A percentile compares a stretch with the other conserved stretches of the same genome.
phyloP scores from a whole-genome alignment of 768 basidiomycete genomes.

The Pleurotus sapidus region DNA sequence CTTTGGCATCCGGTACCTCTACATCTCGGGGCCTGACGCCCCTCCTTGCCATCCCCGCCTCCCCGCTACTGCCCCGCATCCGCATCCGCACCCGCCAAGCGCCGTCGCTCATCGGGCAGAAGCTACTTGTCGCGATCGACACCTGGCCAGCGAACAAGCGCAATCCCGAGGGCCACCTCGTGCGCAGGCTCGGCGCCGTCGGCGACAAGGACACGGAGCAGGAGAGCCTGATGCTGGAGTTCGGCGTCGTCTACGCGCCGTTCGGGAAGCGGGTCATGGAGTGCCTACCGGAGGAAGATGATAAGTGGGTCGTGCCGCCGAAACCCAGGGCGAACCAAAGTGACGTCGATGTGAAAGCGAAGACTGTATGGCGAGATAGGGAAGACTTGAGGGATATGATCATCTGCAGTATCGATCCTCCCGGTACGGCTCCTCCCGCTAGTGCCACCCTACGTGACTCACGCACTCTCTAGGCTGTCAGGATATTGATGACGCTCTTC shows the following conservation, averaged over 20 bases:
- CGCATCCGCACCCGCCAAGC: conserved; percentile 95
- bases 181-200: conserved; percentile 84
- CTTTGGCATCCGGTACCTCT: conserved; percentile 80
- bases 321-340: conserved; percentile 33
- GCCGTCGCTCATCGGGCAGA: conserved; percentile 82
- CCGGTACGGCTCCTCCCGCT: conserved; percentile 44
- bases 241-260: conserved; percentile 92
- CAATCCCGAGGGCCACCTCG: conserved; percentile 97
- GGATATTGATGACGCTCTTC: conserved; percentile 97
- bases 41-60: conserved; percentile 92
- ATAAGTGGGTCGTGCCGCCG: conserved; percentile 87
- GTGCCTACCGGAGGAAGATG: conserved; percentile 88
- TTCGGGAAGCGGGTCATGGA: conserved; percentile 95
- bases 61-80: conserved; percentile 92
- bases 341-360: conserved; percentile 26
- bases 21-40: conserved; percentile 87
- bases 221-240: conserved; percentile 90
- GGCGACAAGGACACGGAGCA: conserved; percentile 97
- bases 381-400: conserved; percentile 83
- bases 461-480: conserved; percentile 68
- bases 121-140: conserved; percentile 91
- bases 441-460: conserved; percentile 49
- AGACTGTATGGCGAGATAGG: conserved; percentile 69
- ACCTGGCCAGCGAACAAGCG: conserved; percentile 84
- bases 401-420: conserved; percentile 97